phyloP scores from a whole-genome alignment of 805 yeast species.

The Scheffersomyces lignosus region DNA sequence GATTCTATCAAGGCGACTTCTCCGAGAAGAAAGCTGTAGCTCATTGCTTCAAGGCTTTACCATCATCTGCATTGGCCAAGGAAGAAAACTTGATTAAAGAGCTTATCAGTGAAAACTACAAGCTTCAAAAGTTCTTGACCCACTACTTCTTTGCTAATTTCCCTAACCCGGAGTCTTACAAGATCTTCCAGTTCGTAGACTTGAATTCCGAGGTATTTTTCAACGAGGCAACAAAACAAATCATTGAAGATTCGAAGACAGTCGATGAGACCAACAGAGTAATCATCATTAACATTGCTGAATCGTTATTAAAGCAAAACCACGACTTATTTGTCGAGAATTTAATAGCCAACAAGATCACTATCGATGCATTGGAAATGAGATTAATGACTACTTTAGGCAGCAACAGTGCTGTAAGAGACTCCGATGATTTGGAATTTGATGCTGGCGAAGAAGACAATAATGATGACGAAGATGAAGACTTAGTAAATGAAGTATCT shows the following conservation, averaged over 20 bases:
- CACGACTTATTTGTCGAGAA: slow-evolving; percentile 17
- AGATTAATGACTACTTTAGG: slow-evolving; percentile 63
- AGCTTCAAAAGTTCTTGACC: slow-evolving; percentile 30
- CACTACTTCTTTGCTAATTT: slow-evolving; percentile 27
- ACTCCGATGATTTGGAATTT: slow-evolving; percentile 33
- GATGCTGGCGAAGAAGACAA: slow-evolving; percentile 20
- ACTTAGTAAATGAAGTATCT: slow-evolving; percentile 19
- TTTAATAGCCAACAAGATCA: slow-evolving; percentile 17
- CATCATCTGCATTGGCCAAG: slow-evolving; percentile 5
- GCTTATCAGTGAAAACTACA: slow-evolving; percentile 25
- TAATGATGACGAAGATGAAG: slow-evolving; percentile 20
- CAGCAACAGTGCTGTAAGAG: slow-evolving; percentile 18
- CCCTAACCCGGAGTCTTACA: slow-evolving; percentile 17
- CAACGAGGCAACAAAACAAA: slow-evolving; percentile 13
- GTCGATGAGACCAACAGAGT: slow-evolving; percentile 17
- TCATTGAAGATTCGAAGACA: slow-evolving; percentile 10
- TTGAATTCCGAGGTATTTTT: slow-evolving; percentile 14
- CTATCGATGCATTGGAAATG: slow-evolving; percentile 47
- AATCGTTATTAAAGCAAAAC: slow-evolving; percentile 20
- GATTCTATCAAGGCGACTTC: slow-evolving; percentile 12
- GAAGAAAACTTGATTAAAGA: slow-evolving; percentile 4
- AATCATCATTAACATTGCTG: slow-evolving; percentile 18
- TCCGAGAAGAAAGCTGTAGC: slow-evolving; percentile 6
- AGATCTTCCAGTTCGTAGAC: slow-evolving; percentile 24
- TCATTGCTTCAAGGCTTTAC: slow-evolving; percentile 19